Conservation (phyloP, 805 yeast genomes). For the Sporopachydermia lactativora region DNA sequence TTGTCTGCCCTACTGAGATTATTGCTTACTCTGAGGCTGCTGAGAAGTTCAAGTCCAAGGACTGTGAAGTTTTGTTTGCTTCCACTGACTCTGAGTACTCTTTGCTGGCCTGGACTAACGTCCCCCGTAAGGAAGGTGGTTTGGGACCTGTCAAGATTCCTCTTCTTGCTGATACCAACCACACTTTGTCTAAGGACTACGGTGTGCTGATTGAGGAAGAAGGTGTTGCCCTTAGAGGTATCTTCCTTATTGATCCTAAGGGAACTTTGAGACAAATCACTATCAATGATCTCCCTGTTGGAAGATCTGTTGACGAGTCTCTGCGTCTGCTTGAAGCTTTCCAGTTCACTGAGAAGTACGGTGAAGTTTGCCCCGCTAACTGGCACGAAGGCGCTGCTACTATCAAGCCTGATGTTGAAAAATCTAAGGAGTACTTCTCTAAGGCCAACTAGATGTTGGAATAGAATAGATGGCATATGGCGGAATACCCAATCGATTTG, state of each 20-base stretch:
- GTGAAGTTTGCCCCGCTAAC: conserved; percentile 99
- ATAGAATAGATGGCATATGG: no score
- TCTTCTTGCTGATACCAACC: conserved; percentile 93
- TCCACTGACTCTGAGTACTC: conserved; percentile 98
- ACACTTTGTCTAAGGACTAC: conserved; percentile 85
- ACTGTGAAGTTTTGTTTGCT: conserved; percentile 83
- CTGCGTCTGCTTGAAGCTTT: conserved; percentile 96
- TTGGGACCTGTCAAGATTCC: conserved; percentile 92
- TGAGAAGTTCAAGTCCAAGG: conserved; percentile 76
- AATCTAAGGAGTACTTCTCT: conserved; percentile 68
- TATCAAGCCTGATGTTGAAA: conserved; percentile 70
- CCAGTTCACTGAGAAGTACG: conserved; percentile 98
- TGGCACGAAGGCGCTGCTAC: conserved; percentile 94
- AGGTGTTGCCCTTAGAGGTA: conserved; percentile 96
- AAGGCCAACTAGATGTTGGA: conserved; percentile 42
- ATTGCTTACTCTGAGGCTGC: conserved; percentile 96
- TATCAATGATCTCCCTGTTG: conserved; percentile 97
- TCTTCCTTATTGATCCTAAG: conserved; percentile 94
- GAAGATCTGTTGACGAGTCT: conserved; percentile 97
- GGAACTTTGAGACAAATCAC: conserved; percentile 93
- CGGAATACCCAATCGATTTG: no score
- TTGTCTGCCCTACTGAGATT: conserved; percentile 99
- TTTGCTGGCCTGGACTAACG: conserved; percentile 95
- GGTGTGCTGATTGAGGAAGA: conserved; percentile 95
- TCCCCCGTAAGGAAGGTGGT: conserved; percentile 95